phyloP scores from a whole-genome alignment of 768 basidiomycete species.

The Rhodotorula kratochvilovae region DNA sequence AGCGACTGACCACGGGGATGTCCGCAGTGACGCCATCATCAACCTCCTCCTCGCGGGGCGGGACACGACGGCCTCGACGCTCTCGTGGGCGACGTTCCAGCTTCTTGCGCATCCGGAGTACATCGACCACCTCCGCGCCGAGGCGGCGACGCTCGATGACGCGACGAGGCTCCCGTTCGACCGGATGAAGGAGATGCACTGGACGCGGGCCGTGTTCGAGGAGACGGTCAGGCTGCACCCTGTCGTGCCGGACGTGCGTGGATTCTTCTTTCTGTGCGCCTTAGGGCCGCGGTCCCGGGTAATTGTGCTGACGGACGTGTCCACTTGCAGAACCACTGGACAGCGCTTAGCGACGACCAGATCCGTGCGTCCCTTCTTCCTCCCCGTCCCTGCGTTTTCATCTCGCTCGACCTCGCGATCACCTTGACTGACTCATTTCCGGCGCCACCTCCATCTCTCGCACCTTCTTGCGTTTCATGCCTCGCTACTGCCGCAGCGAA shows the following conservation, averaged over 20 bases:
- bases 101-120: background rate
- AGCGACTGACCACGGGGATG: too few relatives aligned
- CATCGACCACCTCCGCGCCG: background rate
- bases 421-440: too few relatives aligned
- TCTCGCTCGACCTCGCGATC: too few relatives aligned
- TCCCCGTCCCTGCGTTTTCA: background rate
- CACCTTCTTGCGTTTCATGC: too few relatives aligned
- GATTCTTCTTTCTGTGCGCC: background rate
- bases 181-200: constrained; percentile 4
- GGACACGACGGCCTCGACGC: constrained; percentile 15
- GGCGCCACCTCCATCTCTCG: too few relatives aligned
- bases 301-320: background rate
- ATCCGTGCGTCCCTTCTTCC: background rate
- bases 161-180: constrained; percentile 6
- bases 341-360: constrained; percentile 8
- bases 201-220: constrained; percentile 5
- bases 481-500: background rate
- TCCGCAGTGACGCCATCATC: background rate
- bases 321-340: constrained; percentile 9
- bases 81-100: constrained; percentile 18
- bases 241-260: constrained; percentile 3
- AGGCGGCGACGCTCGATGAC: background rate
- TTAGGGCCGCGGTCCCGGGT: background rate
- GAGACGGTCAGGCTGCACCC: constrained; percentile 23
- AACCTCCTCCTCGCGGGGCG: constrained; percentile 19